Evolutionary conservation across 2,329 filamentous ascomycete species (phyloP), one percentile per base, ranked within the genome.

Genomic region (Chaetothyriales sp.): DNA sequence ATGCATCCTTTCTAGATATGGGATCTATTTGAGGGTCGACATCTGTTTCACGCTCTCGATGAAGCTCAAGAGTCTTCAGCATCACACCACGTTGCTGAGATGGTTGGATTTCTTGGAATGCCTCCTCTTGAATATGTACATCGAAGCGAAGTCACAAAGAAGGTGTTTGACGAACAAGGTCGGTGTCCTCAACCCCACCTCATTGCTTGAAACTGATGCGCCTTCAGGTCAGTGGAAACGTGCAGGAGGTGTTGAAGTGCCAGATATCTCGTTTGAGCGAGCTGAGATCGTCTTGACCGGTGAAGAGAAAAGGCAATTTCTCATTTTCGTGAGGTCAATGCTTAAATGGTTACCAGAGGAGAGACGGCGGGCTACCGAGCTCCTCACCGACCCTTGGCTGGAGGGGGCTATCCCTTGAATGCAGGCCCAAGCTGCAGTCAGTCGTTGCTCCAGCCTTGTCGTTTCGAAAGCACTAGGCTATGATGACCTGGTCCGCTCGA

Each of bases 301-400:
- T 54, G 61, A 61, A 43, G 62, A 68, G 53, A 65, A 51, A 49
- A 58, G 65, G 53, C 28, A 33, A 9, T 67, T 68, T 60, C 48
- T 67, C 46, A 58, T 62, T 57, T 56, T 67, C 22, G 59, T 52
- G 47, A 62, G 57, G 47, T 48, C 37, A 58, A 67, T 66, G 64
- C 62, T 68, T 53, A 44, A 44, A 49, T 67, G 63, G 65, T 56
- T 62, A 51, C 63, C 58, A 44, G 29, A 64, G 58, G 18, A 2
- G 52, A 63, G 65, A 49, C 62, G 61, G 57, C 57, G 44, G 44
- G 64, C 65, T 43, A 57, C 60, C n/a, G 61, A 67, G 56, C 52
- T 67, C 44, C 49, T 63, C 40, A 15, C 52, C 6, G 55, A 63
- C 44, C 56, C 59, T 4, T 63, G 61, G 61, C 19, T 58, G 28